Conservation (phyloP, 1,284 basidiomycete genomes). For the Ustilago bromivora region DNA sequence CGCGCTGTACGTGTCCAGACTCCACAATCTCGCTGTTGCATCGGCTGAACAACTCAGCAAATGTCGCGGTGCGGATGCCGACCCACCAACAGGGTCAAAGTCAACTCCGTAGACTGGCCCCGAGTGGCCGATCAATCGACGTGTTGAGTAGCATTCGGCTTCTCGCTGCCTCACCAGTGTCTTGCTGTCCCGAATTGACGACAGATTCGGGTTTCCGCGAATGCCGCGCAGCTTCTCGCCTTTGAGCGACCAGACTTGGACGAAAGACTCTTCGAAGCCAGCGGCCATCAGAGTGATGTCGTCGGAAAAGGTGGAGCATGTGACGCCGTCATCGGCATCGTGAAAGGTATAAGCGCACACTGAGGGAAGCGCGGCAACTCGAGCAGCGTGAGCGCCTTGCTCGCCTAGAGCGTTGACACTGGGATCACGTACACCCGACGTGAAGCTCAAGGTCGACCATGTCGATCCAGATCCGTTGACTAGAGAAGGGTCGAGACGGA, state of each 20-base stretch:
- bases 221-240: constrained; percentile 86
- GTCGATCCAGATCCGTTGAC: constrained; percentile 19
- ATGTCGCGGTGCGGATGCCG: constrained; percentile 84
- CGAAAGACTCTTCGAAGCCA: constrained; percentile 95
- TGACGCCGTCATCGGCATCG: constrained; percentile 73
- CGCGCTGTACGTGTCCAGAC: constrained; percentile 92
- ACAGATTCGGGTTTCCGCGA: constrained; percentile 80
- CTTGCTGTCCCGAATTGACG: constrained; percentile 75
- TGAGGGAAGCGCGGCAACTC: constrained; percentile 64
- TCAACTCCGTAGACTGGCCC: constrained; percentile 94
- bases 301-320: constrained; percentile 87
- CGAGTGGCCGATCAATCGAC: constrained; percentile 95
- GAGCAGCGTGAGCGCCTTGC: constrained; percentile 54
- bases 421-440: constrained; percentile 54
- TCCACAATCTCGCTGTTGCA: constrained; percentile 91
- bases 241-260: constrained; percentile 93
- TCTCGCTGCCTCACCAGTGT: constrained; percentile 57
- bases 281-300: constrained; percentile 95
- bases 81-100: constrained; percentile 91
- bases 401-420: constrained; percentile 53
- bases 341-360: constrained; percentile 68
- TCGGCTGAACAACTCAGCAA: constrained; percentile 95
- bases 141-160: constrained; percentile 64
- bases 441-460: constrained; percentile 31
- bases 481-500: constrained; percentile 59